Conservation (phyloP, 1,139 yeast species). For the Debaryomycetaceae sp. region DNA sequence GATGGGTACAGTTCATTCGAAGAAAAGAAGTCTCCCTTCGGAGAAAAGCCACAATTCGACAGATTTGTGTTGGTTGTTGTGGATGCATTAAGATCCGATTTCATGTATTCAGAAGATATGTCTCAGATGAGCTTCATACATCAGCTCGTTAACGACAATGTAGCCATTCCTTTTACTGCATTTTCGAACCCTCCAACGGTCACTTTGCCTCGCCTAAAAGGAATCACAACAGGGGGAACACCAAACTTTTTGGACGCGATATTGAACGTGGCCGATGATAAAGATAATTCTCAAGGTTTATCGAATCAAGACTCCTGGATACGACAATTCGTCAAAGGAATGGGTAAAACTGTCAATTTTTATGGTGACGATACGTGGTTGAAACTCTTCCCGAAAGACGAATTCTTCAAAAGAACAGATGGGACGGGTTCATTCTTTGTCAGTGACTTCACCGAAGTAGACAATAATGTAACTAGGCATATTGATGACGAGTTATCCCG, state of each 20-base stretch:
- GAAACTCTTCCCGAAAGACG: slow-evolving; percentile 67
- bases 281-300: slow-evolving; percentile 71
- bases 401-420: slow-evolving; percentile 59
- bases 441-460: slow-evolving; percentile 91
- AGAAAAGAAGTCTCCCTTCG: slow-evolving; percentile 15
- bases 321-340: slow-evolving; percentile 48
- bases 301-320: slow-evolving; percentile 86
- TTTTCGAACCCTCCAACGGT: slow-evolving; percentile 87
- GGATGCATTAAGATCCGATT: slow-evolving; percentile 91
- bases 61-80: slow-evolving; percentile 78
- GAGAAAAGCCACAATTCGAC: slow-evolving; percentile 51
- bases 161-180: slow-evolving; percentile 86
- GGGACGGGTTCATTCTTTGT: slow-evolving; percentile 96
- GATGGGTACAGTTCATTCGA: slow-evolving; percentile 48
- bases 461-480: slow-evolving; percentile 88
- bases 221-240: slow-evolving; percentile 77
- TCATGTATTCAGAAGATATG: slow-evolving; percentile 62
- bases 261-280: slow-evolving; percentile 85
- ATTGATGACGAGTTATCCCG: slow-evolving; percentile 50
- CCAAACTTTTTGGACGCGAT: slow-evolving; percentile 85
- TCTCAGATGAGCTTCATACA: slow-evolving; percentile 65
- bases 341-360: slow-evolving; percentile 58
- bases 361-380: slow-evolving; percentile 99
- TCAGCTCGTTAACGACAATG: slow-evolving; percentile 56
- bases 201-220: slow-evolving; percentile 73